A percentile compares a stretch with the other conserved stretches of the same genome.
Conservation (phyloP, 345 rosid genomes). For the Hevea brasiliensis region DNA sequence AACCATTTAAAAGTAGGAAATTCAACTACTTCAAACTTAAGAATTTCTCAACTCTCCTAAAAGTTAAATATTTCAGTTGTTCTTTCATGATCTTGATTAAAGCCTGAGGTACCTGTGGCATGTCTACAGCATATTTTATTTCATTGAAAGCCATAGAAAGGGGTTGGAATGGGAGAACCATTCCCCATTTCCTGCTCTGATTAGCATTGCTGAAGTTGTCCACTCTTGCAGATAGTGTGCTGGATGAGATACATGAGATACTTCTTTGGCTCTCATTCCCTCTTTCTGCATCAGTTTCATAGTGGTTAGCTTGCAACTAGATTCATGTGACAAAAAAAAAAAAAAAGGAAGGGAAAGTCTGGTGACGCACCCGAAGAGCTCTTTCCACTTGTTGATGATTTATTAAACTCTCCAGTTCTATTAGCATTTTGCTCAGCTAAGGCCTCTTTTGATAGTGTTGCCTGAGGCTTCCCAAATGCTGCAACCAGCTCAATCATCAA, state of each 20-base stretch:
- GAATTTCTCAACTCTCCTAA: neutral
- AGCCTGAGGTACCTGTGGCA: constrained; percentile 58
- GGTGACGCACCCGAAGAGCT: neutral
- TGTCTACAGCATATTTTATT: constrained; percentile 56
- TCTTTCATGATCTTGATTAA: neutral
- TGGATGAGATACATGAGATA: neutral
- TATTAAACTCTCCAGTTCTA: constrained; percentile 7
- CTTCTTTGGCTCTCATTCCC: neutral
- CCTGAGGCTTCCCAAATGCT: constrained; percentile 21
- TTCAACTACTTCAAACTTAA: neutral
- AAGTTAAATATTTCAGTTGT: neutral
- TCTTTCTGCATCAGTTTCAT: constrained; percentile 4
- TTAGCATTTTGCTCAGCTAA: constrained; percentile 6
- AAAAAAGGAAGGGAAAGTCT: neutral
- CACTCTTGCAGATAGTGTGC: neutral
- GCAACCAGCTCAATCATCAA: constrained; percentile 25
- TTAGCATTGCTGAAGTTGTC: neutral
- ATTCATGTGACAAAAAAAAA: neutral
- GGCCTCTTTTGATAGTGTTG: constrained; percentile 15
- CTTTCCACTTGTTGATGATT: neutral
- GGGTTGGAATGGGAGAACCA: constrained; percentile 37
- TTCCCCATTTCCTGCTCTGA: constrained; percentile 10
- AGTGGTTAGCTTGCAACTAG: neutral
- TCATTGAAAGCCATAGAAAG: constrained; percentile 60
- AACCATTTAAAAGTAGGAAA: neutral